Percentiles rank a stretch among this genome's conserved stretches.
These are phyloP conservation scores for Xylaria intraflava DNA, from an alignment of 495 filamentous ascomycete species.

Conservation along the genomic window DNA sequence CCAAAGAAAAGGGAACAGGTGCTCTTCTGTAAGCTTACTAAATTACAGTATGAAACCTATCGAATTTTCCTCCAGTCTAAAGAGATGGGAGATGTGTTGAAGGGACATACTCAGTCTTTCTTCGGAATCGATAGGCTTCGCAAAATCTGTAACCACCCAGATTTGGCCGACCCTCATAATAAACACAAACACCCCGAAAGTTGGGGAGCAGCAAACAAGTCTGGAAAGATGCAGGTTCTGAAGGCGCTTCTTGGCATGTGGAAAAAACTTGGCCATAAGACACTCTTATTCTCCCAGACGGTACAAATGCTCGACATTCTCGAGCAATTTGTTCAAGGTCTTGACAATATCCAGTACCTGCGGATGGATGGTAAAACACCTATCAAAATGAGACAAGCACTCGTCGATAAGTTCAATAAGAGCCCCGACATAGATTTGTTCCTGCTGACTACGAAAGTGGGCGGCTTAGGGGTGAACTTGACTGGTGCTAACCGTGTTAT, in stretches of 20 bases:
- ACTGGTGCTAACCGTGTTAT: slow-evolving; percentile 94
- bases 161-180: slow-evolving; percentile 62
- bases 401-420: slow-evolving; percentile 90
- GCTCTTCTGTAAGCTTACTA: slow-evolving; percentile 86
- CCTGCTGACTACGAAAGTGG: slow-evolving; percentile 88
- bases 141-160: slow-evolving; percentile 97
- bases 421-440: slow-evolving; percentile 76
- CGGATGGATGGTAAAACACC: slow-evolving; percentile 91
- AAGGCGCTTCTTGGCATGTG: slow-evolving; percentile 76
- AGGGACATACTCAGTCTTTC: slow-evolving; percentile 66
- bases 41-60: slow-evolving; percentile 68
- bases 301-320: slow-evolving; percentile 91
- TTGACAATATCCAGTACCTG: slow-evolving; percentile 66
- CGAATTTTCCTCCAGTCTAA: slow-evolving; percentile 71
- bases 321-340: slow-evolving; percentile 62
- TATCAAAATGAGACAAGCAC: slow-evolving; percentile 69
- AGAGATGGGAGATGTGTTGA: slow-evolving; percentile 72
- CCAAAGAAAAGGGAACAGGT: slow-evolving; percentile 94
- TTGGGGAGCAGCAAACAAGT: slow-evolving; percentile 68
- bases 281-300: slow-evolving; percentile 83
- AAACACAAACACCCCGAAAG: slow-evolving; percentile 54
- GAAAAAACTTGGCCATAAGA: slow-evolving; percentile 84
- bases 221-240: slow-evolving; percentile 92
- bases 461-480: slow-evolving; percentile 86
- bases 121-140: slow-evolving; percentile 86